Percentiles rank a stretch among this genome's conserved stretches.
phyloP scores from a whole-genome alignment of 192 early-diverging fungal genomes.

The Gaertneriomyces sp. region DNA sequence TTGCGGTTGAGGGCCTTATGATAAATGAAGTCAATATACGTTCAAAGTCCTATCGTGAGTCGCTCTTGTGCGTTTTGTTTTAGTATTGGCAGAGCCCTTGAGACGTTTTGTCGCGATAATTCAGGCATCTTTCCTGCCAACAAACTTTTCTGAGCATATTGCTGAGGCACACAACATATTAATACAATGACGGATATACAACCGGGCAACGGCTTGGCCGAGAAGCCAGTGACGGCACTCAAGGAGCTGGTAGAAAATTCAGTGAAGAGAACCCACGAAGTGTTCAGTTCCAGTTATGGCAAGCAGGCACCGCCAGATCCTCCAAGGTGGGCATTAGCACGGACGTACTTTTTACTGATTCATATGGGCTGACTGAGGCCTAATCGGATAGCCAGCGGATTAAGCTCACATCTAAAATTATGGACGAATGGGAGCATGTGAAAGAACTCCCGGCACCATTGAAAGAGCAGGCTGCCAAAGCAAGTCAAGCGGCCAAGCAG shows the following conservation, averaged over 20 bases:
- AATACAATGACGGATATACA: no score
- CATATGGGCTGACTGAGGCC: slow-evolving; percentile 1
- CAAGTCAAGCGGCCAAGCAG: slow-evolving; percentile 3
- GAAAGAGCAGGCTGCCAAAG: slow-evolving; percentile 43
- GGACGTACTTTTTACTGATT: not conserved
- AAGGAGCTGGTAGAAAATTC: slow-evolving; percentile 19
- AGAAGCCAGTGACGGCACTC: slow-evolving; percentile 7
- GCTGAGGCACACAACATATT: no score
- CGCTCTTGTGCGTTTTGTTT: no score
- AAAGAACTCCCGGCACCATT: slow-evolving; percentile 61
- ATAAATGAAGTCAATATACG: no score
- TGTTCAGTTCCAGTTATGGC: slow-evolving; percentile 35
- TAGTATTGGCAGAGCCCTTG: no score
- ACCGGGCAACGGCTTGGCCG: not conserved
- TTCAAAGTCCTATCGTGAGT: no score
- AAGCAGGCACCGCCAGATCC: slow-evolving; percentile 29
- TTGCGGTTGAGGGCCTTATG: no score
- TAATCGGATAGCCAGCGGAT: slow-evolving; percentile 48
- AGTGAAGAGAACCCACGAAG: slow-evolving; percentile 37
- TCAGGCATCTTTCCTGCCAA: no score
- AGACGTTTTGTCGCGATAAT: no score
- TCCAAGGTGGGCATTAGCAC: slow-evolving; percentile 17
- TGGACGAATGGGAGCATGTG: slow-evolving; percentile 68
- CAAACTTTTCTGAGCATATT: no score
- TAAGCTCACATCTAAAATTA: slow-evolving; percentile 69